Percentiles rank a stretch among this genome's conserved stretches.
Evolutionary conservation across 1,139 yeast genomes (phyloP).

Genomic region (Geotrichum aggregatum): DNA sequence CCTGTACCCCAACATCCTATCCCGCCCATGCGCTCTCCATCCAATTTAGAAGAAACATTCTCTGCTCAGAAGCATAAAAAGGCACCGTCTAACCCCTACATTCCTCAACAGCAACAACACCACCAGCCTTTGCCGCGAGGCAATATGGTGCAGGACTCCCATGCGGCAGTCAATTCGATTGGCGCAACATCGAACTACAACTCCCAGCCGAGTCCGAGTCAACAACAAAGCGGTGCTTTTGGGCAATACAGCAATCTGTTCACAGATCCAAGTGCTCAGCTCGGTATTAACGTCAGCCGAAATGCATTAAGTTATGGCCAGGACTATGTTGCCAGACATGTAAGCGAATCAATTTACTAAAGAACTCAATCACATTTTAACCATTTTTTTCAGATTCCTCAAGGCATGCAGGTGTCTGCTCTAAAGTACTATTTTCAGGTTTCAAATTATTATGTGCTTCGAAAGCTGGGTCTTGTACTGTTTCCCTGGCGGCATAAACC

Average conservation of each 20-base stretch:
- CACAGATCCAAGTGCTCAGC: slow-evolving; percentile 74
- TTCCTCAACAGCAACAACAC: slow-evolving; percentile 24
- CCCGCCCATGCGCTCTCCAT: slow-evolving; percentile 40
- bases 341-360: slow-evolving; percentile 36
- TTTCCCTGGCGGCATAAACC: slow-evolving; percentile 85
- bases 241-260: slow-evolving; percentile 44
- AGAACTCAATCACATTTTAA: background rate
- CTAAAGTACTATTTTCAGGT: slow-evolving; percentile 86
- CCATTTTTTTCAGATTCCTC: slow-evolving; percentile 27
- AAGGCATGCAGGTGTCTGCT: slow-evolving; percentile 43
- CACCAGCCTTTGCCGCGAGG: slow-evolving; percentile 20
- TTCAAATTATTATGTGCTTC: slow-evolving; percentile 77
- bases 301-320: slow-evolving; percentile 69
- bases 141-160: slow-evolving; percentile 5
- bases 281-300: slow-evolving; percentile 88
- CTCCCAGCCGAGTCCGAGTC: slow-evolving; percentile 18
- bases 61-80: slow-evolving; percentile 16
- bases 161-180: slow-evolving; percentile 13
- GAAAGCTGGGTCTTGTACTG: slow-evolving; percentile 65
- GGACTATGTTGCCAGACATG: slow-evolving; percentile 68
- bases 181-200: slow-evolving; percentile 17
- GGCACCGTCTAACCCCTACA: slow-evolving; percentile 22
- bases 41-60: slow-evolving; percentile 30
- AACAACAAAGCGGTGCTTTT: slow-evolving; percentile 22
- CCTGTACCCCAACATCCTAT: slow-evolving; percentile 48